Base-by-base conservation (phyloP, 306 rosid species). In the Dicorynia guianensis region DNA sequence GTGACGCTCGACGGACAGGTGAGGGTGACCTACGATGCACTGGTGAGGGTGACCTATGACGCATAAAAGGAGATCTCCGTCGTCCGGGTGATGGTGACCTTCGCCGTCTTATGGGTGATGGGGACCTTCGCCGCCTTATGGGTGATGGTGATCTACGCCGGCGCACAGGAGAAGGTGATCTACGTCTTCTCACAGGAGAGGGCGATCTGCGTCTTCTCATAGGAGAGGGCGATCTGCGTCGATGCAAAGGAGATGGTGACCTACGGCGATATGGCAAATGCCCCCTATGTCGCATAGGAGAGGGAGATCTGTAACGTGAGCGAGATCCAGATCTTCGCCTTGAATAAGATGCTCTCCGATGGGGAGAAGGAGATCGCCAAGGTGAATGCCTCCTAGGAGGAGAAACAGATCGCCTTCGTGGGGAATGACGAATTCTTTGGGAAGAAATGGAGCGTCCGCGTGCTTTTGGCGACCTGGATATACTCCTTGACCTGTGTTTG, bases 151-250 rank as follows among this genome's bases (percentile, higher is more conserved):
- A 74, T 15, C 79, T 70, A 0, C 81, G 83, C 0, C 71, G 76
- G 0, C 69, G 63, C 0, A 63, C 8, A 6, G 83, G 83, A 1
- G 88, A 82, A 9, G 91, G 91, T 18, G 87, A 79, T 46, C 83
- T 68, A 0, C 72, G 80, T 0, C 82, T 71, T 3, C 80, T 75
- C 2, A 39, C 13, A 11, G 89, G 89, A 3, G 90, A 57, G 13
- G 86, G 89, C 0, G 91, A 83, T n/a, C 85, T 75, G 0, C 83
- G 87, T 10, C 77, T 69, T 3, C 78, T 67, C 0, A 49, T 0
- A 5, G 91, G 89, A 7, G 93, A 80, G 11, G 91, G 96, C 11
- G 96, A 66, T 10, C 92, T 83, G 1, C 80, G 88, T 11, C 85
- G 86, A 17, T 61, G 66, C 10, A 46, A 7, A 17, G 72, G 52